phyloP scores from a whole-genome alignment of 495 filamentous ascomycete species.

The Collariella sp. region DNA sequence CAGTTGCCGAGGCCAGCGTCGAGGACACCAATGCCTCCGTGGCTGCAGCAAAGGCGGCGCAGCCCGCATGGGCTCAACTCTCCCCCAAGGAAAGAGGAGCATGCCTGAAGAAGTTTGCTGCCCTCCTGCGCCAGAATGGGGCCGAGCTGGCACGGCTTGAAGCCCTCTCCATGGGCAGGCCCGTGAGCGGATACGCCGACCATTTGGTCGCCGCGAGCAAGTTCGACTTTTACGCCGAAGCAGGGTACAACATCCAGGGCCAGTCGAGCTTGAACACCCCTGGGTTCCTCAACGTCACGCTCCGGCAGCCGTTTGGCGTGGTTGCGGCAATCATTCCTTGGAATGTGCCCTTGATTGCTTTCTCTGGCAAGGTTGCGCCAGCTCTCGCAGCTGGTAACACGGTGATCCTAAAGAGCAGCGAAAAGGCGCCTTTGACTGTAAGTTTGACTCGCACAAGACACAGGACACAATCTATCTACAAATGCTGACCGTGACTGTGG shows the following conservation, averaged over 20 bases:
- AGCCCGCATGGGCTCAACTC: constrained; percentile 48
- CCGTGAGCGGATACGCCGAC: constrained; percentile 34
- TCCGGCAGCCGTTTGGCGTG: constrained; percentile 82
- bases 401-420: constrained; percentile 76
- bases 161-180: constrained; percentile 44
- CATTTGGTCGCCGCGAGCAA: constrained; percentile 11
- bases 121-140: constrained; percentile 37
- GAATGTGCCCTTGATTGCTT: constrained; percentile 81
- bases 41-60: constrained; percentile 49
- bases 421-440: constrained; percentile 83
- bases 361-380: constrained; percentile 81
- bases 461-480: too few relatives aligned
- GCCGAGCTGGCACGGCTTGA: constrained; percentile 47
- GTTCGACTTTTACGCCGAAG: constrained; percentile 32
- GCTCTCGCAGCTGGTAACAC: constrained; percentile 83
- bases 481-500: too few relatives aligned
- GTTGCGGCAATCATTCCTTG: constrained; percentile 88
- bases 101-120: constrained; percentile 46
- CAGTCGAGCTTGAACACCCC: constrained; percentile 76
- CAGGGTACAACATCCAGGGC: constrained; percentile 40
- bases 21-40: constrained; percentile 51
- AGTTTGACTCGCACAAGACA: too few relatives aligned
- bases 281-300: constrained; percentile 78
- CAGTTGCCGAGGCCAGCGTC: constrained; percentile 27
- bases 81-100: constrained; percentile 34